These are phyloP conservation scores for Salix arbutifolia DNA, from an alignment of 345 rosid genomes.

Conservation along the genomic window DNA sequence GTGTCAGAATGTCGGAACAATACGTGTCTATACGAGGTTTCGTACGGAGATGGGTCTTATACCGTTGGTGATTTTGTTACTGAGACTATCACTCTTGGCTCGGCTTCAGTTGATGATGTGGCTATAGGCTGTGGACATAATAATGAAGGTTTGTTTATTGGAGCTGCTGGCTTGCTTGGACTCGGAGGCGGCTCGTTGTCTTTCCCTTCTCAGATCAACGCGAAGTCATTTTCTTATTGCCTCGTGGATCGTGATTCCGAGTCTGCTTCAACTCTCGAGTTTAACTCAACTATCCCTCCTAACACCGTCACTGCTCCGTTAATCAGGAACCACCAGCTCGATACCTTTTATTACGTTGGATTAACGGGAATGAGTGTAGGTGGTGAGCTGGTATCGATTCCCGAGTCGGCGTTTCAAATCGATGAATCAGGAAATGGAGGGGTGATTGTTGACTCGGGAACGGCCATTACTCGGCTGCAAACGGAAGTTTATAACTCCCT, in stretches of 20 bases:
- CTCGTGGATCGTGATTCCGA: conserved; percentile 92
- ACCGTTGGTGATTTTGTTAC: conserved; percentile 81
- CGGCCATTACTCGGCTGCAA: conserved; percentile 75
- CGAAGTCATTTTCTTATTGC: conserved; percentile 66
- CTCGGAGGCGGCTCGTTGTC: conserved; percentile 84
- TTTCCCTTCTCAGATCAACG: conserved; percentile 69
- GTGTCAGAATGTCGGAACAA: conserved; percentile 57
- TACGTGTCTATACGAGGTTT: conserved; percentile 74
- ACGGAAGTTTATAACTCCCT: conserved; percentile 47
- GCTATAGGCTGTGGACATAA: conserved; percentile 89
- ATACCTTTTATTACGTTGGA: conserved; percentile 70
- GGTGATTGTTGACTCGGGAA: conserved; percentile 81
- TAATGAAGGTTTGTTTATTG: conserved; percentile 71
- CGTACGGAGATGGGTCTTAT: conserved; percentile 89
- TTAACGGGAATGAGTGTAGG: conserved; percentile 73
- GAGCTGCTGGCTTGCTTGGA: conserved; percentile 86
- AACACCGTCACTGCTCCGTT: conserved; percentile 62
- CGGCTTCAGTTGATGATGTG: conserved; percentile 46
- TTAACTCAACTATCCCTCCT: conserved; percentile 38
- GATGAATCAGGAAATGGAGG: conserved; percentile 76
- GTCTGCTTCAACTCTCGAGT: conserved; percentile 68
- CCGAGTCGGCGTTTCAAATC: conserved; percentile 52
- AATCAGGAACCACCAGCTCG: conserved; percentile 57
- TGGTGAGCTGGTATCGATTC: conserved; percentile 47
- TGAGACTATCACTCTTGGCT: conserved; percentile 66